Percentiles rank a stretch among this genome's conserved stretches.
phyloP scores from a whole-genome alignment of 2,329 filamentous ascomycete species.

The Passalora sequoiae region DNA sequence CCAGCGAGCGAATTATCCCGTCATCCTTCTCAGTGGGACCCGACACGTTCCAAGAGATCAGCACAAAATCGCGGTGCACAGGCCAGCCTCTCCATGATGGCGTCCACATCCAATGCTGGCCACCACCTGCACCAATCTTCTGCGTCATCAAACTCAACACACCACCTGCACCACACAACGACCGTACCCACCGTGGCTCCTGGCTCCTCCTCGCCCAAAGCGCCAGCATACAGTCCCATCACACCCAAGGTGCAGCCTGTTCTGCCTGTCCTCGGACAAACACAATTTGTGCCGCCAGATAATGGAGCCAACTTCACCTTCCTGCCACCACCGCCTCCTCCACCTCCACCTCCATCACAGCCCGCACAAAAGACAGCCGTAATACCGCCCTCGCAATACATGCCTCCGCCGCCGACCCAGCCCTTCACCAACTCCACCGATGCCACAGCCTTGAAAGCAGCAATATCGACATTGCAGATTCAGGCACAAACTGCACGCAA shows the following conservation, averaged over 20 bases:
- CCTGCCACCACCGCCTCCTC: conserved; percentile 2
- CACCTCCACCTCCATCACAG: conserved; percentile 4
- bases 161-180: too few relatives aligned
- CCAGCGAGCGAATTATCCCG: too few relatives aligned
- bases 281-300: conserved; percentile 16
- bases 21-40: too few relatives aligned
- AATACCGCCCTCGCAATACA: conserved; percentile 33
- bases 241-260: conserved; percentile 32
- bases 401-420: conserved; percentile 39
- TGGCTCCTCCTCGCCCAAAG: conserved; percentile 19
- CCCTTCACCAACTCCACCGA: conserved; percentile 65
- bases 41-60: too few relatives aligned
- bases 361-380: conserved; percentile 4
- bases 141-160: too few relatives aligned
- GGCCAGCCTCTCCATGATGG: too few relatives aligned
- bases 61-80: too few relatives aligned
- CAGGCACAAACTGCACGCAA: conserved; percentile 72
- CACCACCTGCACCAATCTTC: too few relatives aligned
- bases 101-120: too few relatives aligned
- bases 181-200: conserved; percentile 1
- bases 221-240: conserved; percentile 32
- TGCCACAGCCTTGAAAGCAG: conserved; percentile 77
- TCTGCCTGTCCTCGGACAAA: conserved; percentile 20
- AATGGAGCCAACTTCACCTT: conserved; percentile 21
- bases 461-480: conserved; percentile 80